Evolutionary conservation across 768 basidiomycete genomes (phyloP).

Genomic region (Tulasnella sp.): DNA sequence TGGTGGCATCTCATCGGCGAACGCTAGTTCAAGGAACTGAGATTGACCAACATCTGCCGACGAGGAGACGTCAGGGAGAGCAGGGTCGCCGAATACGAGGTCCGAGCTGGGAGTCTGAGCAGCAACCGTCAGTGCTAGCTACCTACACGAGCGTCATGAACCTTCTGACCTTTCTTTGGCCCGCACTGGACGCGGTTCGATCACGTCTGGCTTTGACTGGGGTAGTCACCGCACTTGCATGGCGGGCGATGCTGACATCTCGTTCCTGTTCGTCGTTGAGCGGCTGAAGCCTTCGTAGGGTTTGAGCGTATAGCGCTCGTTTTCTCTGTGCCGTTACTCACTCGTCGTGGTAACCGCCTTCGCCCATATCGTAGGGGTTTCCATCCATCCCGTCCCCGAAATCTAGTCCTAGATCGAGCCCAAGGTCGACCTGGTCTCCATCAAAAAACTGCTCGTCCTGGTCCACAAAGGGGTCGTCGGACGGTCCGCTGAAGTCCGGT

Average conservation of each 20-base stretch:
- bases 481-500: constrained; percentile 32
- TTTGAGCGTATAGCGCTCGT: not conserved
- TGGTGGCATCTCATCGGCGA: constrained; percentile 8
- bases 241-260: not conserved
- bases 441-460: constrained; percentile 28
- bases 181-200: not conserved
- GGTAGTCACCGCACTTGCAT: not conserved
- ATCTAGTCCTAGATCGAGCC: constrained; percentile 9
- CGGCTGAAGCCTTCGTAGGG: not conserved
- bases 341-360: constrained; percentile 4
- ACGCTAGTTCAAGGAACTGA: not conserved
- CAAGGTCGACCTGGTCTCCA: constrained; percentile 15
- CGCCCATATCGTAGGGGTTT: not conserved
- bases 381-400: not conserved
- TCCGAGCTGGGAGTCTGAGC: constrained; percentile 1
- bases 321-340: not conserved
- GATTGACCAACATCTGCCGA: not conserved
- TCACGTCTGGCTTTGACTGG: not conserved
- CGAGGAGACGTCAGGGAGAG: not conserved
- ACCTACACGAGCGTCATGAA: not conserved
- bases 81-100: constrained; percentile 4
- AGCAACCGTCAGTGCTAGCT: not conserved
- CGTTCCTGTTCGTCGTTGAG: constrained; percentile 1
- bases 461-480: constrained; percentile 32
- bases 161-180: not conserved